A percentile compares a stretch with the other conserved stretches of the same genome.
These are phyloP conservation scores for Puccinia polysora DNA, from an alignment of 1,284 basidiomycete species.

Conservation along the genomic window DNA sequence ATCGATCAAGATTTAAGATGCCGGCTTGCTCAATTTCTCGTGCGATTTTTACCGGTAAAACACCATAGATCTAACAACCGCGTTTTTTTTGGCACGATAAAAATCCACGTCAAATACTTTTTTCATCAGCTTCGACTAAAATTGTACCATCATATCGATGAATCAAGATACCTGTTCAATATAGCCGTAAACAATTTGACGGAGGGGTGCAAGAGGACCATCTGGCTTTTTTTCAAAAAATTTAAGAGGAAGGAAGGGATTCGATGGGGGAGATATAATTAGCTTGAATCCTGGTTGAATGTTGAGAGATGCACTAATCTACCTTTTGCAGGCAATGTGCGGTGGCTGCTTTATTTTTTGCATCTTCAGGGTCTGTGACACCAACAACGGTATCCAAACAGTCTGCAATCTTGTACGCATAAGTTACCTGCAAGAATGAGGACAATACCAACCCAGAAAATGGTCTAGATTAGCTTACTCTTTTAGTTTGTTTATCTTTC, in stretches of 20 bases:
- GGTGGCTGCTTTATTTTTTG: slow-evolving; percentile 29
- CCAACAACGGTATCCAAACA: slow-evolving; percentile 41
- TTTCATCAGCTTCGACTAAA: neutral
- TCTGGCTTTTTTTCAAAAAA: slow-evolving; percentile 33
- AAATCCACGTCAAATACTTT: neutral
- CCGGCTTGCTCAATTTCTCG: slow-evolving; percentile 18
- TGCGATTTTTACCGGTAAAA: slow-evolving; percentile 25
- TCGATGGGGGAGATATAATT: neutral
- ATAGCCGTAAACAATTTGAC: slow-evolving; percentile 41
- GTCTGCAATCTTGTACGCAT: slow-evolving; percentile 38
- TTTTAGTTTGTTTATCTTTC: neutral
- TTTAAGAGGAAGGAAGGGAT: neutral
- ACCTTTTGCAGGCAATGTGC: slow-evolving; percentile 38
- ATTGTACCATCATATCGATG: neutral
- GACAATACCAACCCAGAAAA: neutral
- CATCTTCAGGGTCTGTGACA: slow-evolving; percentile 28
- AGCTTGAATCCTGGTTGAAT: neutral
- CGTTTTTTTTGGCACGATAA: neutral
- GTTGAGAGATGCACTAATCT: neutral
- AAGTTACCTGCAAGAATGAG: slow-evolving; percentile 11
- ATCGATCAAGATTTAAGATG: slow-evolving; percentile 8
- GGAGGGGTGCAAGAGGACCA: slow-evolving; percentile 25
- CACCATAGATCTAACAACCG: slow-evolving; percentile 24
- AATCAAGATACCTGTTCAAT: slow-evolving; percentile 43
- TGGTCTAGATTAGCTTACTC: neutral